A percentile compares a stretch with the other conserved stretches of the same genome.
Evolutionary conservation across 176 grass and related monocot species (phyloP).

Genomic region (Aegilops sharonensis): DNA sequence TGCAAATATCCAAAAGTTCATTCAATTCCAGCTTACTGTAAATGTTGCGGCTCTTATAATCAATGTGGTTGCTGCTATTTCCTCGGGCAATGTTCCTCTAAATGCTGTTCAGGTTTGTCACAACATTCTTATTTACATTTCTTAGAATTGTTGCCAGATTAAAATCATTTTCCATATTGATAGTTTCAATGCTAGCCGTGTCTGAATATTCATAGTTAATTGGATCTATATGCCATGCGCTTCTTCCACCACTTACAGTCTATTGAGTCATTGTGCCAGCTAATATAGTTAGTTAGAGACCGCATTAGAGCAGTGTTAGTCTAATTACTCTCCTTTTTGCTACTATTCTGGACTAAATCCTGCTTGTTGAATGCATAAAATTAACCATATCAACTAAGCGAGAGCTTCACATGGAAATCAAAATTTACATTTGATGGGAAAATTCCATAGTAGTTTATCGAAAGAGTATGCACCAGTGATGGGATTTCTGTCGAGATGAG

Average conservation of each 20-base stretch:
- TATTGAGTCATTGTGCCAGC: constrained; percentile 1
- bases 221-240: neutral
- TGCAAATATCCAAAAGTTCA: constrained; percentile 99
- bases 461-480: neutral
- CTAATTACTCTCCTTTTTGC: neutral
- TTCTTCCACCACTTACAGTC: neutral
- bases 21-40: constrained; percentile 97
- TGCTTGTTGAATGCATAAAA: constrained; percentile 3
- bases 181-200: constrained; percentile 5
- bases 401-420: constrained; percentile 4
- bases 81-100: constrained; percentile 88
- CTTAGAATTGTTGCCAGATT: neutral
- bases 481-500: neutral
- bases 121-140: constrained; percentile 15
- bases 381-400: neutral
- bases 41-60: constrained; percentile 96
- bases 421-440: neutral
- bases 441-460: neutral
- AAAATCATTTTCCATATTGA: neutral
- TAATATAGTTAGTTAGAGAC: neutral
- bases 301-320: neutral
- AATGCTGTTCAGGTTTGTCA: constrained; percentile 93
- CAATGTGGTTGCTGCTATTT: constrained; percentile 93
- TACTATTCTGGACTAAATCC: neutral
- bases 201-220: constrained; percentile 20